Base-by-base conservation (phyloP, 345 rosid genomes). In the Eucalyptus pauciflora region DNA sequence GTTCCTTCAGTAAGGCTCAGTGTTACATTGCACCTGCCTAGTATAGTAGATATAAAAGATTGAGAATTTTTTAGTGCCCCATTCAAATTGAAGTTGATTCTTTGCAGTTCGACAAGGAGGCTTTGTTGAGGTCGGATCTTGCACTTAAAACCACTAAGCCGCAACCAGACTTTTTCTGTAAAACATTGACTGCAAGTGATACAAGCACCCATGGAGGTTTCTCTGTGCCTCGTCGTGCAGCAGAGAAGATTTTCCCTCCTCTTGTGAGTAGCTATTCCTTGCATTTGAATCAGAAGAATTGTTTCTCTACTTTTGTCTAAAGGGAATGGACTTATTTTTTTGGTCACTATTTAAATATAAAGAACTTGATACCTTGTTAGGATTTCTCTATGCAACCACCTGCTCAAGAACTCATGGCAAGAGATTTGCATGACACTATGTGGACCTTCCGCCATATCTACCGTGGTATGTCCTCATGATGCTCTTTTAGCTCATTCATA, bases 141-240 rank as follows among this genome's bases (percentile, higher is more conserved):
- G 93, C 96, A n/a, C 95, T 97, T 69, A 96, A 94, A 93, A 85
- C 94, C 50, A 93, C 93, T 89, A 95, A 93, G 89, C 96, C 95
- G 31, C 99, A 93, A 90, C 92, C 96, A 13, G 99, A 98, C 33
- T 97, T 97, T 89, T 98, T 98, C 94, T 98, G 99, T 89, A 98
- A 98, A 94, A 97, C 97, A 48, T 91, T 98, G 90, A 98, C 99
- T 43, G 98, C 99, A 46, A 98, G 99, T 92, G 99, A 98, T 89
- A 98, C 99, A 4, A 98, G 99, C 93, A 97, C 99, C 88, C 99
- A 98, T 91, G 99, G 99, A 90, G 99, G 99, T 88, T 98, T 98
- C 91, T 95, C 98, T 88, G 99, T 98, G 85, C 99, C 99, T 18
- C 97, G 98, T 7, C 95, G 98, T 86, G 98, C 99, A 33, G 99